phyloP scores from a whole-genome alignment of 2,329 filamentous ascomycete genomes.

The Venturiaceae sp. region DNA sequence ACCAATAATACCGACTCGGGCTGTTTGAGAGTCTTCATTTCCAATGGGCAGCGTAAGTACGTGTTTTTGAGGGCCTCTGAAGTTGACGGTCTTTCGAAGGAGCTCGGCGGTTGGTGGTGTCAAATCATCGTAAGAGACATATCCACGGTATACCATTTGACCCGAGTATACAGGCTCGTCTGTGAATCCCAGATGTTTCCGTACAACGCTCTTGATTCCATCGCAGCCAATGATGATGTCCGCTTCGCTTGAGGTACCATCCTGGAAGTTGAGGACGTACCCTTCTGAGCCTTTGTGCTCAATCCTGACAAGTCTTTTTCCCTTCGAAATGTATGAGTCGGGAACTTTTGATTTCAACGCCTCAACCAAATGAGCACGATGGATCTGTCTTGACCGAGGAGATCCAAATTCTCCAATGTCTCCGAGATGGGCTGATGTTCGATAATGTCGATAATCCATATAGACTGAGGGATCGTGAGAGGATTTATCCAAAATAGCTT shows the following conservation, averaged over 20 bases:
- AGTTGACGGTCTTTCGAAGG: conserved; percentile 24
- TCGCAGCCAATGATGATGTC: conserved; percentile 14
- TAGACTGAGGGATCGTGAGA: too few species aligned
- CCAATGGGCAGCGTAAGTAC: conserved; percentile 28
- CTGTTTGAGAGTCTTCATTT: conserved; percentile 22
- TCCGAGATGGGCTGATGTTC: too few species aligned
- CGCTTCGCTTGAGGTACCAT: conserved; percentile 9
- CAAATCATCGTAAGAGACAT: conserved; percentile 23
- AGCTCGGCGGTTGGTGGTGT: conserved; percentile 19
- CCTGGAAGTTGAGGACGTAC: conserved; percentile 8
- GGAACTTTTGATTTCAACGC: background rate
- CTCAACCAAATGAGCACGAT: background rate
- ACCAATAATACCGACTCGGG: too few species aligned
- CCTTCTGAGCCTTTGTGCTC: background rate
- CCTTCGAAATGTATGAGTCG: background rate
- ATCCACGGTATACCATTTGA: conserved; percentile 28
- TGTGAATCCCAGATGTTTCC: conserved; percentile 15
- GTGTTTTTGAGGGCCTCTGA: conserved; percentile 19
- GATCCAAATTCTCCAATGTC: too few species aligned
- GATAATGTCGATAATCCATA: too few species aligned
- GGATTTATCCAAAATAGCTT: too few species aligned
- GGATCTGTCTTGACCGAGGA: background rate
- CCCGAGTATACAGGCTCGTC: conserved; percentile 24
- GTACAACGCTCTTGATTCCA: conserved; percentile 14
- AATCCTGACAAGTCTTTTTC: background rate